Evolutionary conservation across 345 rosid genomes (phyloP).

Genomic region (Ceriops tagal): DNA sequence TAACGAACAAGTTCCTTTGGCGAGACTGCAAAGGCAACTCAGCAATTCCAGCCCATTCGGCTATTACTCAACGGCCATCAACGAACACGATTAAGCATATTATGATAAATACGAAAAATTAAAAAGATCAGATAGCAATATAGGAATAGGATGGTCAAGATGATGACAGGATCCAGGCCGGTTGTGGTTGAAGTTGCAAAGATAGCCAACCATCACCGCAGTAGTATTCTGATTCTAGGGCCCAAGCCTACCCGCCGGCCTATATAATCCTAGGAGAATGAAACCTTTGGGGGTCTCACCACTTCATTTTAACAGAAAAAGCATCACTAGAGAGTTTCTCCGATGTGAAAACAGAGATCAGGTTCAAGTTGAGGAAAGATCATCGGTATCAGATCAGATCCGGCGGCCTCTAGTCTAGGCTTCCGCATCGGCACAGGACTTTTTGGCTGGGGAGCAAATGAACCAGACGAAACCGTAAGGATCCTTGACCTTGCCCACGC

Average conservation of each 20-base stretch:
- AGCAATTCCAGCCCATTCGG: too few species aligned
- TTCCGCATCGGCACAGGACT: conserved; percentile 32
- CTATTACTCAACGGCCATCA: too few species aligned
- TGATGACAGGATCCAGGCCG: background rate
- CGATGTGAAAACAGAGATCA: background rate
- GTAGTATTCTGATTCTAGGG: too few species aligned
- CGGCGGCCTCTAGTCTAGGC: conserved; percentile 30
- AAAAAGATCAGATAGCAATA: too few species aligned
- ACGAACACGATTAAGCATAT: too few species aligned
- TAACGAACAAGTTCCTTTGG: too few species aligned
- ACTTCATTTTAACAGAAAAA: background rate
- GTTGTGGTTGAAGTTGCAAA: background rate
- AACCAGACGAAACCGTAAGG: conserved; percentile 78
- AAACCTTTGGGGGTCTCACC: conserved; percentile 3
- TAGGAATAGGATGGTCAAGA: too few species aligned
- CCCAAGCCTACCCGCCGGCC: too few species aligned
- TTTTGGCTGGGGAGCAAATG: conserved; percentile 45
- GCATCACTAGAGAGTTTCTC: background rate
- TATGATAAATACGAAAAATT: too few species aligned
- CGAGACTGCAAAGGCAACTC: too few species aligned
- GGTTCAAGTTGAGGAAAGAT: background rate
- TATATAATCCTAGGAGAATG: background rate
- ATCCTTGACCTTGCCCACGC: conserved; percentile 65
- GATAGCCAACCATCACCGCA: background rate
- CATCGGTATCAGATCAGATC: conserved; percentile 7